A percentile compares a stretch with the other conserved stretches of the same genome.
Conservation (phyloP, 345 rosid species). For the Dipteronia dyeriana region DNA sequence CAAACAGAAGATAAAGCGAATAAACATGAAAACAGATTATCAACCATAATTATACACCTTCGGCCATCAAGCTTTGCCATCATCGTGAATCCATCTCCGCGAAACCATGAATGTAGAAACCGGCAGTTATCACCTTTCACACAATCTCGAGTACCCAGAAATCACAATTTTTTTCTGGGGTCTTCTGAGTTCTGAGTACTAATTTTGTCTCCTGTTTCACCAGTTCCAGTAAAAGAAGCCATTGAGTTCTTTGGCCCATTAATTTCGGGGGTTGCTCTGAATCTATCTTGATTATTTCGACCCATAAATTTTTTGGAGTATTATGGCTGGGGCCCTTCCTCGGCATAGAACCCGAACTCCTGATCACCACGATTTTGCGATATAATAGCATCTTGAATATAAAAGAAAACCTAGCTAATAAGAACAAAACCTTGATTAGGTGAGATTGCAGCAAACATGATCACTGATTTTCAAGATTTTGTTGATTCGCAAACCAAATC, state of each 20-base stretch:
- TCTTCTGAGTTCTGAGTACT: not conserved
- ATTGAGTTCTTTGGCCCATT: not conserved
- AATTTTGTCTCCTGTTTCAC: not conserved
- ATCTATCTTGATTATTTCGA: not conserved
- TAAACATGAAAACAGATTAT: not conserved
- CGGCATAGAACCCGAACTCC: not conserved
- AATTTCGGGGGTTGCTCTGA: not conserved
- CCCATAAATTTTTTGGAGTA: not conserved
- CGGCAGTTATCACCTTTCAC: conserved; percentile 32
- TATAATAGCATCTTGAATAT: not conserved
- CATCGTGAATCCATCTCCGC: conserved; percentile 31
- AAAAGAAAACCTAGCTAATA: not conserved
- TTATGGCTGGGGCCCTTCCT: conserved; percentile 13
- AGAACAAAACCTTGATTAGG: not conserved
- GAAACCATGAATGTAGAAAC: conserved; percentile 34
- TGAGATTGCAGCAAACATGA: conserved; percentile 9
- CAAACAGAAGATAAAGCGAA: not conserved
- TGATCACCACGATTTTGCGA: not conserved
- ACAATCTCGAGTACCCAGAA: conserved; percentile 32
- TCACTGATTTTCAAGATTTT: not conserved
- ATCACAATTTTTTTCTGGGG: conserved; percentile 17
- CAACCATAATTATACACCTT: conserved; percentile 26
- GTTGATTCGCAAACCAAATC: not conserved
- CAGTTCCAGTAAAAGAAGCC: conserved; percentile 10
- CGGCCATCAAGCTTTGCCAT: conserved; percentile 38